phyloP scores from a whole-genome alignment of 768 basidiomycete species.

The Calocybe cyanea region DNA sequence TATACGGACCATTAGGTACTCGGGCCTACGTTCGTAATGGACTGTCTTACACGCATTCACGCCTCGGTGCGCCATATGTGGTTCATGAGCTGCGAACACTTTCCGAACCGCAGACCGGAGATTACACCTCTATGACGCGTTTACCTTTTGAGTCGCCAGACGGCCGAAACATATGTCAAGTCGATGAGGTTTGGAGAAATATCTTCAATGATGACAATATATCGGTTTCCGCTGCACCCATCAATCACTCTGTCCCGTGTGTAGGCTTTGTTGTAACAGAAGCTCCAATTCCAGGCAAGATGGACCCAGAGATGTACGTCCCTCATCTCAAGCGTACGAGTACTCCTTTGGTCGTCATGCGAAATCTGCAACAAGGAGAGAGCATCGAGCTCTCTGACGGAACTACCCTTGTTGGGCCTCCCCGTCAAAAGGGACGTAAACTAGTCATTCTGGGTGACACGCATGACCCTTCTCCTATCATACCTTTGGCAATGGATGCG shows the following conservation, averaged over 20 bases:
- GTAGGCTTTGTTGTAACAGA: constrained; percentile 76
- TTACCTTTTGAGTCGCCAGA: constrained; percentile 50
- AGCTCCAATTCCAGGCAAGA: constrained; percentile 70
- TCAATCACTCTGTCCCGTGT: constrained; percentile 76
- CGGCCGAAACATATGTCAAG: constrained; percentile 63
- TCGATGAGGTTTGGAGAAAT: constrained; percentile 60
- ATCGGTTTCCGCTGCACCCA: constrained; percentile 73
- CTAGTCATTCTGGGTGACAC: constrained; percentile 85
- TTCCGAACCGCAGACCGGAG: constrained; percentile 52
- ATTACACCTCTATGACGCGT: constrained; percentile 41
- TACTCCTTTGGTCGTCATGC: constrained; percentile 65
- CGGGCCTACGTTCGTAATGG: constrained; percentile 74
- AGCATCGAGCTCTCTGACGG: constrained; percentile 66
- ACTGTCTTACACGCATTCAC: constrained; percentile 65
- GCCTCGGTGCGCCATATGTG: constrained; percentile 63
- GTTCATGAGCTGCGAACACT: constrained; percentile 79
- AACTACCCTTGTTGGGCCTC: constrained; percentile 65
- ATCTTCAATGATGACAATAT: constrained; percentile 55
- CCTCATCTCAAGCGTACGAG: constrained; percentile 68
- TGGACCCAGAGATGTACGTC: constrained; percentile 63
- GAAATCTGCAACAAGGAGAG: constrained; percentile 61
- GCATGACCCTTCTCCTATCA: constrained; percentile 69
- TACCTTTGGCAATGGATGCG: constrained; percentile 54
- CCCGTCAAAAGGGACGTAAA: constrained; percentile 65
- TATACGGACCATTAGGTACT: constrained; percentile 83